Conservation (phyloP, 768 basidiomycete species). For the Termitomyces eurrhizus region DNA sequence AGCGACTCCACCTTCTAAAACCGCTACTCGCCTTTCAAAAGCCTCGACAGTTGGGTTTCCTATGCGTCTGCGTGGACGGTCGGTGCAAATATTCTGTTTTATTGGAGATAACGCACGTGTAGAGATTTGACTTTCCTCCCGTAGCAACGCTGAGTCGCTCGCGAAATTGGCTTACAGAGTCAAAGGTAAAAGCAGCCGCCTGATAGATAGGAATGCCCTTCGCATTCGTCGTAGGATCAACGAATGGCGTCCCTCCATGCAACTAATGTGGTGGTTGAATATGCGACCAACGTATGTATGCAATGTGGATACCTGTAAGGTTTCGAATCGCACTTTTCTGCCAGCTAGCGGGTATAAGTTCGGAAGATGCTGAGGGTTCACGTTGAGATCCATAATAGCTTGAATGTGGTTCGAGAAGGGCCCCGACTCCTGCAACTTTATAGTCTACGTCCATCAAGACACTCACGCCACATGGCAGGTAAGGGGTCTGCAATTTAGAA, state of each 20-base stretch:
- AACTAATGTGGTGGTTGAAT: slow-evolving; percentile 35
- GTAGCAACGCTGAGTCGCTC: slow-evolving; percentile 4
- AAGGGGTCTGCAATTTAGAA: neutral
- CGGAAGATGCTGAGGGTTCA: slow-evolving; percentile 4
- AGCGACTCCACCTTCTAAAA: slow-evolving; percentile 58
- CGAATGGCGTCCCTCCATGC: slow-evolving; percentile 51
- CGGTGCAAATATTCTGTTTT: neutral
- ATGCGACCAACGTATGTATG: neutral
- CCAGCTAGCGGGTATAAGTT: slow-evolving; percentile 21
- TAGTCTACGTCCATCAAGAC: neutral
- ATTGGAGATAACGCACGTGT: neutral
- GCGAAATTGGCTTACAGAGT: slow-evolving; percentile 39
- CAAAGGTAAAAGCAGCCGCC: slow-evolving; percentile 52
- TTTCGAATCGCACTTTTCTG: slow-evolving; percentile 53
- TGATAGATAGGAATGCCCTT: slow-evolving; percentile 64
- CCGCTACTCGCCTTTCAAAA: slow-evolving; percentile 62
- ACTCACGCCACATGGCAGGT: neutral
- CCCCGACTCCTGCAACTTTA: neutral
- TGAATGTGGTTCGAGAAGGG: neutral
- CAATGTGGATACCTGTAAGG: slow-evolving; percentile 18
- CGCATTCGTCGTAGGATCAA: slow-evolving; percentile 51
- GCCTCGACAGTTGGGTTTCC: slow-evolving; percentile 35
- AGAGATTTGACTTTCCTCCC: slow-evolving; percentile 11
- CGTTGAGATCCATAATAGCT: slow-evolving; percentile 12
- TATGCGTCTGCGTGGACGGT: slow-evolving; percentile 5